phyloP scores from a whole-genome alignment of 164 flowering plant genomes.

The Litsea cubeba region DNA sequence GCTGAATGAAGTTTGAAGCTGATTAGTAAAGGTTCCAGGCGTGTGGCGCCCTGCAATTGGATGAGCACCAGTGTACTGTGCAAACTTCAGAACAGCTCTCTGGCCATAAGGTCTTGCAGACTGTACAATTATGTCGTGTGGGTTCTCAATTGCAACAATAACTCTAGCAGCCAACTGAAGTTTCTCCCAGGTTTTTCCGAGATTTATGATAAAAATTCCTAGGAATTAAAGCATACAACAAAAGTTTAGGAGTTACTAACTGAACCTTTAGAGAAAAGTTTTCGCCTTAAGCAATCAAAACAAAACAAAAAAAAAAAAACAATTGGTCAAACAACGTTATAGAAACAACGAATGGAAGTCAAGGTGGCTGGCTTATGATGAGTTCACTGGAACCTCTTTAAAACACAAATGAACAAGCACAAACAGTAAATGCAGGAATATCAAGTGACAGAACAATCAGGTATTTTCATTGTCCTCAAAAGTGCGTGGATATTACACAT shows the following conservation, averaged over 20 bases:
- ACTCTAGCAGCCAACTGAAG: constrained; percentile 85
- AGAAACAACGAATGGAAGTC: too few species aligned
- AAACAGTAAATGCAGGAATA: too few species aligned
- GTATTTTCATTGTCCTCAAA: too few species aligned
- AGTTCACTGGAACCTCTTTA: too few species aligned
- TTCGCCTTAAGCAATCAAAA: too few species aligned
- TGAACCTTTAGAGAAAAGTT: background rate
- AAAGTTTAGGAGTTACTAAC: background rate
- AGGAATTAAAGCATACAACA: background rate
- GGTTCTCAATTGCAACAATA: constrained; percentile 87
- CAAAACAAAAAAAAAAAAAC: too few species aligned
- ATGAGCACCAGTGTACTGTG: constrained; percentile 73
- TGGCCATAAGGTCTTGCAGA: constrained; percentile 95
- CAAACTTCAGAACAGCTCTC: constrained; percentile 82
- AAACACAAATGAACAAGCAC: too few species aligned
- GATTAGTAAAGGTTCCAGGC: constrained; percentile 89
- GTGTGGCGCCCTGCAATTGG: constrained; percentile 89
- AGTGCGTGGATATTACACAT: too few species aligned
- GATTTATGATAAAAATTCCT: constrained; percentile 83
- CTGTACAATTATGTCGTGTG: constrained; percentile 85
- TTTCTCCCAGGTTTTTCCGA: constrained; percentile 92
- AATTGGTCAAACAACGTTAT: too few species aligned
- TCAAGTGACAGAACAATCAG: too few species aligned
- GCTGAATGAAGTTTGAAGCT: constrained; percentile 71
- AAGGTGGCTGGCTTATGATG: too few species aligned